phyloP scores from a whole-genome alignment of 2,329 filamentous ascomycete genomes.

The Microsporum ferrugineum region DNA sequence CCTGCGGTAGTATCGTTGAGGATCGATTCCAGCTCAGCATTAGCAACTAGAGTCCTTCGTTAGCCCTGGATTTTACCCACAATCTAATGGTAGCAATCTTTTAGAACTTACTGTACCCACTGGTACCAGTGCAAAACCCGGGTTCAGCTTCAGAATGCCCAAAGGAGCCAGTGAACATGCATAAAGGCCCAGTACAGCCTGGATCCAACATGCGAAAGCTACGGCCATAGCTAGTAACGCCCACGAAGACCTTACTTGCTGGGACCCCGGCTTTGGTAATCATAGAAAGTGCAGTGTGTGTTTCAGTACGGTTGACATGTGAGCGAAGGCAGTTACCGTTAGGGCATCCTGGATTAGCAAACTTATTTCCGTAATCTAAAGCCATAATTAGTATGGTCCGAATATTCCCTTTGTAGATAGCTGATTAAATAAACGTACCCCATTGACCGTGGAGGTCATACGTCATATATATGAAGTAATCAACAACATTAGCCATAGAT shows the following conservation, averaged over 20 bases:
- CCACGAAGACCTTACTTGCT: conserved; percentile 24
- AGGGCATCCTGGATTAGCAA: conserved; percentile 16
- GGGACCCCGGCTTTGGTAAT: conserved; percentile 30
- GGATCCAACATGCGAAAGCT: conserved; percentile 25
- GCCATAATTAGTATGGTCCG: background rate
- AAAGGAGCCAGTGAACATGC: conserved; percentile 17
- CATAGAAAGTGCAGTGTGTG: conserved; percentile 21
- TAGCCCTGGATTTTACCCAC: too few relatives aligned
- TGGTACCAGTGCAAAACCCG: conserved; percentile 21
- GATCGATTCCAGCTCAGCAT: background rate
- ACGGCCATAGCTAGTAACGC: conserved; percentile 28
- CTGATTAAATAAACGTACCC: conserved; percentile 11
- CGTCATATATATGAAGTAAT: conserved; percentile 28
- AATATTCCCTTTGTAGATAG: conserved; percentile 2
- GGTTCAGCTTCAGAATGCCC: conserved; percentile 18
- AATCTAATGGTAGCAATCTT: background rate
- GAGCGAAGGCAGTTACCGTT: conserved; percentile 26
- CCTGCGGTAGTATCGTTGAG: too few relatives aligned
- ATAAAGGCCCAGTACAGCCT: conserved; percentile 20
- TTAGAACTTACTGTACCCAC: background rate
- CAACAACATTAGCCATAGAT: conserved; percentile 17
- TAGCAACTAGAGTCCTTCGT: too few relatives aligned
- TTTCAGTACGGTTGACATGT: conserved; percentile 31
- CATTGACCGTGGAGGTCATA: conserved; percentile 27
- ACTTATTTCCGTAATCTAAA: conserved; percentile 12